Base-by-base conservation (phyloP, 1,284 basidiomycete species). In the Pseudozyma hubeiensis region DNA sequence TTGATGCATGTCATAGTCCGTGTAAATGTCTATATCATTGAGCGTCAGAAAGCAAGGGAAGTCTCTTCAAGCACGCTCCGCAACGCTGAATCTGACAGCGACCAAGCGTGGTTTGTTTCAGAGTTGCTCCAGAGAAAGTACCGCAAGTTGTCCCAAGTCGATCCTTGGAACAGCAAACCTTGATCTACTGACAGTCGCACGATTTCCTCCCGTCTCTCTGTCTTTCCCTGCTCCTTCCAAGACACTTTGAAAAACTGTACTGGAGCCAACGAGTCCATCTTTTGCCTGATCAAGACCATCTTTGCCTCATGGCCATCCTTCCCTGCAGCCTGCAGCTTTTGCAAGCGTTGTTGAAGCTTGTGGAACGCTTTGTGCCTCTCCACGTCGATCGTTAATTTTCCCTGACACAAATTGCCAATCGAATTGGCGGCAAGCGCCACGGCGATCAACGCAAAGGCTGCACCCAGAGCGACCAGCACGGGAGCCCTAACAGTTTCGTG, bases 351-450 rank as follows among this genome's bases (percentile, higher is more conserved):
- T 3, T 45, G 37, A 3, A 67, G 33, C 6, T 50, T 60, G 5
- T 5, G 30, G 37, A 50, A 60, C 0, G 67, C 56, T 34, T 64
- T 75, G 0, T 35, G 7, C 17, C 72, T 40, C 30, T 70, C 64
- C 1, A 70, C 53, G 35, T 75, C 72, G 45, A 75, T 30, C 4
- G 72, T 75, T 1, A 75, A 47, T 30, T 30, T 29, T 1, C 64
- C 72, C 1, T 19, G 0, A 3, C 40, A 29, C 2, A 75, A 31
- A 19, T 54, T 30, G 0, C 6, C 33, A 1, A 75, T 33, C 7
- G 67, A 64, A 0, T 67, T 64, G 16, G 37, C 30, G 19, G 60
- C 63, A 0, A 75, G 47, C 2, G 47, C 53, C 5, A 31, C n/a
- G 4, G 65, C 65, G n/a, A 69, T 49, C 29, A 65, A 53, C 4